phyloP scores from a whole-genome alignment of 192 early-diverging fungal species.

The Backusella psychrophila region DNA sequence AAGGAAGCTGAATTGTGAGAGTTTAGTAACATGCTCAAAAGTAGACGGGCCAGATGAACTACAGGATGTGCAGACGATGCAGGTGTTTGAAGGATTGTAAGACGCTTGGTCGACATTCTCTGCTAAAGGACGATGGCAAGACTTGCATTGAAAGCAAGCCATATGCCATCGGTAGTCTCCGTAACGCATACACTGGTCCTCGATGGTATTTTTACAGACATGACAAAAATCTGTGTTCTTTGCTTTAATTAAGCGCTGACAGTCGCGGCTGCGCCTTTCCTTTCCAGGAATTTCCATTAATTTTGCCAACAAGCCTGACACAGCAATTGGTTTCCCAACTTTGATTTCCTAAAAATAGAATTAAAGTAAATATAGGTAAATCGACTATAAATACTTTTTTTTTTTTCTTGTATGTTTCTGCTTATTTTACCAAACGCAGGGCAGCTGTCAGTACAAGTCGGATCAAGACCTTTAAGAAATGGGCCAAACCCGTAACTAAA shows the following conservation, averaged over 20 bases:
- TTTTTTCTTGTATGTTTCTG: not conserved
- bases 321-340: constrained; percentile 49
- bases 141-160: constrained; percentile 73
- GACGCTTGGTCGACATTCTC: constrained; percentile 27
- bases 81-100: constrained; percentile 15
- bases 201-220: constrained; percentile 75
- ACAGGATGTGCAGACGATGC: constrained; percentile 14
- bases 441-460: constrained; percentile 86
- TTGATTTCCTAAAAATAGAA: constrained; percentile 53
- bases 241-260: constrained; percentile 18
- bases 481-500: constrained; percentile 87
- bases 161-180: constrained; percentile 75
- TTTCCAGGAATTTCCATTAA: constrained; percentile 65
- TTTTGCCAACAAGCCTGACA: constrained; percentile 73
- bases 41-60: constrained; percentile 27
- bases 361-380: not conserved
- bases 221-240: constrained; percentile 76
- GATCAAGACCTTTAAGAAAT: constrained; percentile 89
- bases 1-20: constrained; percentile 90
- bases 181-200: constrained; percentile 83
- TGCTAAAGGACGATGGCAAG: constrained; percentile 48
- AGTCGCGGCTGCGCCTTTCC: constrained; percentile 26
- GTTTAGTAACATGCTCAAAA: constrained; percentile 76
- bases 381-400: not conserved
- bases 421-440: constrained; percentile 64